These are phyloP conservation scores for Alternaria tenuissima DNA, from an alignment of 2,329 filamentous ascomycete genomes.

Conservation along the genomic window DNA sequence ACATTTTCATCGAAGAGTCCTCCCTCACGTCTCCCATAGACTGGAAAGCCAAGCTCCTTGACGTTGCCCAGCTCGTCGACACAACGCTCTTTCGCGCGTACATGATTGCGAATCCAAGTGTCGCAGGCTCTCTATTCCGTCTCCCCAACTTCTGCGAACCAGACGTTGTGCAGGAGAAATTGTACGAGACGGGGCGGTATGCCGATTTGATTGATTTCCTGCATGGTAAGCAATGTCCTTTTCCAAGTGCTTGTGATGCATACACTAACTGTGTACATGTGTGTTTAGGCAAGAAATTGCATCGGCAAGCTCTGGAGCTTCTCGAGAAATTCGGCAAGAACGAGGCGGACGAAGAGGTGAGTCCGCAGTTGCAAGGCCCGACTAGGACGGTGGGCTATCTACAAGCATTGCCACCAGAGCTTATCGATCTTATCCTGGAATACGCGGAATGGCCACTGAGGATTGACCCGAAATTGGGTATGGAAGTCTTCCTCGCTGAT, in stretches of 20 bases:
- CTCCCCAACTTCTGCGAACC: conserved; percentile 98
- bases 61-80: conserved; percentile 85
- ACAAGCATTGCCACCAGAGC: conserved; percentile 84
- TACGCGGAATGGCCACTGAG: conserved; percentile 88
- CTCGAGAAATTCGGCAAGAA: conserved; percentile 79
- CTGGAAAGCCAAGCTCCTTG: conserved; percentile 74
- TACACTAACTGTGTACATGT: too few relatives aligned
- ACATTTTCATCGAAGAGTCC: conserved; percentile 50
- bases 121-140: conserved; percentile 90
- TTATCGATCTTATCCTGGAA: conserved; percentile 90
- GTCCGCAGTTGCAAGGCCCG: conserved; percentile 75
- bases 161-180: conserved; percentile 89
- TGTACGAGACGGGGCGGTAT: conserved; percentile 87
- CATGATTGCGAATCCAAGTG: conserved; percentile 87
- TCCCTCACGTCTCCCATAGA: conserved; percentile 55
- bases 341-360: conserved; percentile 56
- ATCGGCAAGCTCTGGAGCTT: conserved; percentile 84
- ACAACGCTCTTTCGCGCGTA: conserved; percentile 94
- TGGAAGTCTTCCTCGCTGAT: conserved; percentile 93
- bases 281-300: conserved; percentile 76
- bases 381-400: conserved; percentile 86
- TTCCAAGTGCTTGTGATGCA: too few relatives aligned
- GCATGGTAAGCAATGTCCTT: conserved; percentile 78
- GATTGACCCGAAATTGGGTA: conserved; percentile 75
- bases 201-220: conserved; percentile 97